Percentiles rank a stretch among this genome's conserved stretches.
phyloP scores from a whole-genome alignment of 345 rosid genomes.

The Eucalyptus virginea region DNA sequence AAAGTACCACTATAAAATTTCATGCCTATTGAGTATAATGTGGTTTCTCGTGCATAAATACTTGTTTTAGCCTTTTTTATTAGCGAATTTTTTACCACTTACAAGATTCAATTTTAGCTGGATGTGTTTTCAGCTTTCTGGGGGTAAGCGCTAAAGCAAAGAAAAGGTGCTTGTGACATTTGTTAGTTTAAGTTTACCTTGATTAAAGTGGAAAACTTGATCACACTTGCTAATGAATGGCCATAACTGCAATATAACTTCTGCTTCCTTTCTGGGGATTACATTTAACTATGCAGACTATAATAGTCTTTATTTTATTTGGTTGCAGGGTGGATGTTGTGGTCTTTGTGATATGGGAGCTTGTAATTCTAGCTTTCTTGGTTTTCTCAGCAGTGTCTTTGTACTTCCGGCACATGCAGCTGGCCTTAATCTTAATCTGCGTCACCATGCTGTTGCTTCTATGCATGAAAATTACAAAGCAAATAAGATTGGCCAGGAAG shows the following conservation, averaged over 20 bases:
- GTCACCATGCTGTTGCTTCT: slow-evolving; percentile 59
- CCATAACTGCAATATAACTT: background rate
- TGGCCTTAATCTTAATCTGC: slow-evolving; percentile 65
- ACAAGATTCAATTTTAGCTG: background rate
- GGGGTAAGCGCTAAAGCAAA: background rate
- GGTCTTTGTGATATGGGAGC: slow-evolving; percentile 90
- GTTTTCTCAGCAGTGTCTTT: slow-evolving; percentile 92
- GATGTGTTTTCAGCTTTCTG: background rate
- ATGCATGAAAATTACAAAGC: slow-evolving; percentile 86
- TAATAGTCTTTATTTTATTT: background rate
- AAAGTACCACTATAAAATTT: background rate
- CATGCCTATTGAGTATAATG: background rate
- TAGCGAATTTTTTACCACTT: background rate
- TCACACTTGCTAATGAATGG: background rate
- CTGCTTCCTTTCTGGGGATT: background rate
- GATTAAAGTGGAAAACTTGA: background rate
- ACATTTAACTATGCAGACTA: background rate
- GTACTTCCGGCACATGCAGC: slow-evolving; percentile 60
- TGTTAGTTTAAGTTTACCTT: background rate
- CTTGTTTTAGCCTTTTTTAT: background rate
- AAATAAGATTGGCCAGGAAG: slow-evolving; percentile 66
- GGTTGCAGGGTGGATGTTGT: slow-evolving; percentile 85
- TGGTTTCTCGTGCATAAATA: background rate
- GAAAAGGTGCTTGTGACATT: background rate
- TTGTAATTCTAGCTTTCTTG: slow-evolving; percentile 71